Percentiles rank a stretch among this genome's conserved stretches.
phyloP scores from a whole-genome alignment of 345 rosid genomes.

The Aquilaria malaccensis region DNA sequence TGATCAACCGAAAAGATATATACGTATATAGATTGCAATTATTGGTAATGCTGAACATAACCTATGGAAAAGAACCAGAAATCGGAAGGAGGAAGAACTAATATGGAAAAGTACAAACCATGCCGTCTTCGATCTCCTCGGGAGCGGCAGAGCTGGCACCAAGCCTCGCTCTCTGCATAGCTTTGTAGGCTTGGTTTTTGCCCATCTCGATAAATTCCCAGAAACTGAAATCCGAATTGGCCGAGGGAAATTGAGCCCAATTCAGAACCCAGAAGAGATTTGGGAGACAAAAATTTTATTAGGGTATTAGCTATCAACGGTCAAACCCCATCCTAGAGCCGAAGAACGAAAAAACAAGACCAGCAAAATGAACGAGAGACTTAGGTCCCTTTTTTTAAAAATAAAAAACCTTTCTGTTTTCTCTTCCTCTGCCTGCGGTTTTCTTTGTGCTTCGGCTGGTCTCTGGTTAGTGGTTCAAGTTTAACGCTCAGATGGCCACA shows the following conservation, averaged over 20 bases:
- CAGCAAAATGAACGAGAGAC: too few species aligned
- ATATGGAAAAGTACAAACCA: conserved; percentile 97
- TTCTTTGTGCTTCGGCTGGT: too few species aligned
- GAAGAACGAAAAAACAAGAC: too few species aligned
- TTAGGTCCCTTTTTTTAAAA: too few species aligned
- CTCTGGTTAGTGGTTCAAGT: too few species aligned
- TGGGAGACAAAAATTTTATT: neutral
- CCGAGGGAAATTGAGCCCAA: neutral
- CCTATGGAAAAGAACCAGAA: too few species aligned
- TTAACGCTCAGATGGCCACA: too few species aligned
- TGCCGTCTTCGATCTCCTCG: conserved; percentile 93
- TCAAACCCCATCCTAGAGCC: neutral
- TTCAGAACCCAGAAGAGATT: neutral
- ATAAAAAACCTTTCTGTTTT: too few species aligned
- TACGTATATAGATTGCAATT: too few species aligned
- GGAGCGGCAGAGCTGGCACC: conserved; percentile 84
- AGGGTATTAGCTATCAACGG: conserved; percentile 15
- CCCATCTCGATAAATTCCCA: conserved; percentile 54
- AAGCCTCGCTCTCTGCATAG: conserved; percentile 92
- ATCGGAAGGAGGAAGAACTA: neutral
- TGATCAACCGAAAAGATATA: too few species aligned
- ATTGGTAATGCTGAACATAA: too few species aligned
- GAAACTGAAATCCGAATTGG: neutral
- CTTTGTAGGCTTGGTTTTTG: conserved; percentile 96
- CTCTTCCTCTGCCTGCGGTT: too few species aligned